Conservation (phyloP, 176 grass and related monocot species). For the Ensete ventricosum region DNA sequence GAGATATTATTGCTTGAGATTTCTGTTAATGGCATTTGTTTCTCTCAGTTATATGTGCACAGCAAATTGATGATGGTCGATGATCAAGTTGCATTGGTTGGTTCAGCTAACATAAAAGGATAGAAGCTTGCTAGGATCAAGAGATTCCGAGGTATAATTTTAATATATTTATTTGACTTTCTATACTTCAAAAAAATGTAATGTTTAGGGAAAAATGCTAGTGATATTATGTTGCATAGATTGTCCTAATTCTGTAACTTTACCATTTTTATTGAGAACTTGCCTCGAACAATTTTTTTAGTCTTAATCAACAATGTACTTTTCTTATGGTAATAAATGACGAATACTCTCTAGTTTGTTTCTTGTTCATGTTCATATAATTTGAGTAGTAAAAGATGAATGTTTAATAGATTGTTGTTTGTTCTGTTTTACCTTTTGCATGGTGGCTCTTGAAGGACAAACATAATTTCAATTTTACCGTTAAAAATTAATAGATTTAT, state of each 20-base stretch:
- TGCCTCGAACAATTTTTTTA: background rate
- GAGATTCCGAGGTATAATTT: conserved; percentile 75
- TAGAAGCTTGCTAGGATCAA: conserved; percentile 95
- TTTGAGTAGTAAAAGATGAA: too few species aligned
- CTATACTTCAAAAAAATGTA: background rate
- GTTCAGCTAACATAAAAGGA: conserved; percentile 97
- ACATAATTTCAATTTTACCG: too few species aligned
- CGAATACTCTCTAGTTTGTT: too few species aligned
- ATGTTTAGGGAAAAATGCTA: background rate
- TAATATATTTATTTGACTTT: background rate
- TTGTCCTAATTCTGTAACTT: background rate
- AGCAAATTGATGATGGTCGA: conserved; percentile 99
- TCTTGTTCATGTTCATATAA: too few species aligned
- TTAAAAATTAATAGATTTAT: too few species aligned
- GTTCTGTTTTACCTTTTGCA: too few species aligned
- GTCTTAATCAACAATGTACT: background rate
- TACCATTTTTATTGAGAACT: background rate
- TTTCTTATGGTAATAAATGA: too few species aligned
- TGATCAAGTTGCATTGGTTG: conserved; percentile 87
- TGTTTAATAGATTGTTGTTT: too few species aligned
- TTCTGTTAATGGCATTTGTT: background rate
- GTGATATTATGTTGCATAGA: background rate
- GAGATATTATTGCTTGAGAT: background rate
- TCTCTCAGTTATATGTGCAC: conserved; percentile 84
- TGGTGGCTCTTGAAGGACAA: too few species aligned